These are phyloP conservation scores for Aristolochia fimbriata DNA, from an alignment of 164 flowering plant species.

Conservation along the genomic window DNA sequence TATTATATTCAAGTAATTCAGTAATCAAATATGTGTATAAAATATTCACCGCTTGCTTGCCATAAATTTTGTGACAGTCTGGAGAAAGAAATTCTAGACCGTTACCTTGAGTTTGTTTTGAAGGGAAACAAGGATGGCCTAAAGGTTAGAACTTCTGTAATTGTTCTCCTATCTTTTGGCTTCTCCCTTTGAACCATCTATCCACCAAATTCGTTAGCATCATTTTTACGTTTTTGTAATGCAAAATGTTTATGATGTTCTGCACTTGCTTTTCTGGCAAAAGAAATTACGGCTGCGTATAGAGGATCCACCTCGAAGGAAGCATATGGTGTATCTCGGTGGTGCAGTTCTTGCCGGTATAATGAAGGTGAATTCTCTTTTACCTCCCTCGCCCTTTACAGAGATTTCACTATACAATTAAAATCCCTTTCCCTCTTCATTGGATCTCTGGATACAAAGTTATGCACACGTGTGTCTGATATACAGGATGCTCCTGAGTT, in stretches of 20 bases:
- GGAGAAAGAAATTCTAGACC: constrained; percentile 92
- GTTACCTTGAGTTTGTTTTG: constrained; percentile 83
- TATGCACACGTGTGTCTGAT: neutral
- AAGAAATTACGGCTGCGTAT: constrained; percentile 82
- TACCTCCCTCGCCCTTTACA: neutral
- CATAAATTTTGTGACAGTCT: constrained; percentile 34
- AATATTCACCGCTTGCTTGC: neutral
- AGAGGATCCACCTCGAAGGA: constrained; percentile 95
- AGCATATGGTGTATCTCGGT: constrained; percentile 97
- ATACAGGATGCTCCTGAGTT: constrained; percentile 96
- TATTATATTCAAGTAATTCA: too few relatives aligned
- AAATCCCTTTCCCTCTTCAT: too few relatives aligned
- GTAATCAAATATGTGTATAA: too few relatives aligned
- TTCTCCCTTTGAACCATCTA: neutral
- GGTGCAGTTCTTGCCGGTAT: constrained; percentile 98
- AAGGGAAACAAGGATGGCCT: constrained; percentile 96
- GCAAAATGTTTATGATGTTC: neutral
- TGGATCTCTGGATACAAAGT: too few relatives aligned
- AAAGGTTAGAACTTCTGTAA: constrained; percentile 39
- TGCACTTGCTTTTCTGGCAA: neutral
- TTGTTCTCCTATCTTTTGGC: neutral
- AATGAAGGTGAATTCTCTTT: constrained; percentile 57
- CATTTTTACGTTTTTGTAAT: neutral
- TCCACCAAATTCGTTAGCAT: too few relatives aligned
- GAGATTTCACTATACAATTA: too few relatives aligned